Conservation (phyloP, 2,329 filamentous ascomycete genomes). For the Fusarium temperatum region DNA sequence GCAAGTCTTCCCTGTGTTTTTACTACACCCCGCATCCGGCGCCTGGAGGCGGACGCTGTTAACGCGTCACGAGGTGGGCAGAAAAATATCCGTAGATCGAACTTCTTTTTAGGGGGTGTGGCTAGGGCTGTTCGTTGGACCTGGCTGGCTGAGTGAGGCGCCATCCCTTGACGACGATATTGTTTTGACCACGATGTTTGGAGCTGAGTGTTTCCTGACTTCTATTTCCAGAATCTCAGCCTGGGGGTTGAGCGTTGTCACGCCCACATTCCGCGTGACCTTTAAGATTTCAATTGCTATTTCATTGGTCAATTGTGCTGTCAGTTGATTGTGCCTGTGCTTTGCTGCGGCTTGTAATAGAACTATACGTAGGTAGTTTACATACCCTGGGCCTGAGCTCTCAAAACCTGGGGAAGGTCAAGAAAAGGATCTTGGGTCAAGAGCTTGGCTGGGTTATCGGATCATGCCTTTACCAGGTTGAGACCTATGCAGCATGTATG, state of each 20-base stretch:
- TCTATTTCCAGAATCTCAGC: background rate
- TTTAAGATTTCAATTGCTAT: background rate
- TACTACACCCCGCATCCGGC: conserved; percentile 43
- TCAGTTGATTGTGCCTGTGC: background rate
- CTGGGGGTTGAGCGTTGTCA: conserved; percentile 1
- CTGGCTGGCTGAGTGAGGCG: conserved; percentile 13
- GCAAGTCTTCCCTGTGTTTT: conserved; percentile 35
- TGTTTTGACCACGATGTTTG: conserved; percentile 18
- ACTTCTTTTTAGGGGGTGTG: conserved; percentile 21
- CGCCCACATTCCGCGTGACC: conserved; percentile 5
- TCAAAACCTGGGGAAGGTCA: conserved; percentile 1
- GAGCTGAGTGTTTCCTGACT: conserved; percentile 10
- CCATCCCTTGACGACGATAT: conserved; percentile 2
- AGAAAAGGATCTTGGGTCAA: conserved; percentile 7
- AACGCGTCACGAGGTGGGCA: conserved; percentile 42
- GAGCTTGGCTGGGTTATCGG: background rate
- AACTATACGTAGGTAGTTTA: background rate
- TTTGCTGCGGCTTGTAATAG: background rate
- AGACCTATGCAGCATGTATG: background rate
- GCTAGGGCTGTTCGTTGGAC: conserved; percentile 6
- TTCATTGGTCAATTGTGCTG: background rate
- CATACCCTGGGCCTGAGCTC: conserved; percentile 3
- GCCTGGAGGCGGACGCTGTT: conserved; percentile 33
- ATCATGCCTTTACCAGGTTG: background rate
- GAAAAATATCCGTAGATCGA: conserved; percentile 24